phyloP scores from a whole-genome alignment of 176 grass and related monocot genomes.

The Bonia amplexicaulis region DNA sequence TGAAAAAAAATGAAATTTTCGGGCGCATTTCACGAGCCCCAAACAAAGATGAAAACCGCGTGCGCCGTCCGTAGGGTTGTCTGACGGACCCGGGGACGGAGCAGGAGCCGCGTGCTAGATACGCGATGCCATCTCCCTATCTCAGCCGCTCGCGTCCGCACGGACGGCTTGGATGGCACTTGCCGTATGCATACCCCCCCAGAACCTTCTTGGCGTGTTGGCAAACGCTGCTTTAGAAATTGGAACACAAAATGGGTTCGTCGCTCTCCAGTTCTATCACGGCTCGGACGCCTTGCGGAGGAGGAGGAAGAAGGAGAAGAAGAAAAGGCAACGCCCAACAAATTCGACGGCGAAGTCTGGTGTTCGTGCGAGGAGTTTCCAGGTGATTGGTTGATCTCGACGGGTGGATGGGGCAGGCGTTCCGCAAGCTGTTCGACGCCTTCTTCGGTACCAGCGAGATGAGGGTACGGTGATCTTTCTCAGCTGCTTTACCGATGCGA shows the following conservation, averaged over 20 bases:
- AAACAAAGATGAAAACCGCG: neutral
- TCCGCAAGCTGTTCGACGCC: slow-evolving; percentile 76
- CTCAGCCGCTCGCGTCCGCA: neutral
- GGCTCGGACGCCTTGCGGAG: slow-evolving; percentile 18
- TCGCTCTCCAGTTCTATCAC: neutral
- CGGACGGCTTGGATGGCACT: neutral
- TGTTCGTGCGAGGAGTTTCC: neutral
- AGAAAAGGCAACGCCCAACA: neutral
- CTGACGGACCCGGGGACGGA: neutral
- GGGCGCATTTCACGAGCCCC: too few species aligned
- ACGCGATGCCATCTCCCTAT: slow-evolving; percentile 34
- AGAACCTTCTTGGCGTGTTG: slow-evolving; percentile 3
- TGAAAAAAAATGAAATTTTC: too few species aligned
- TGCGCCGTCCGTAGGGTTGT: neutral
- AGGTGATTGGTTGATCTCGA: neutral
- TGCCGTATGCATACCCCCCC: neutral
- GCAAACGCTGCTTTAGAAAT: neutral
- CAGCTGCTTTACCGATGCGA: too few species aligned
- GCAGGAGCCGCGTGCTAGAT: slow-evolving; percentile 19
- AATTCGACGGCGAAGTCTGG: neutral
- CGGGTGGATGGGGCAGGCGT: slow-evolving; percentile 65
- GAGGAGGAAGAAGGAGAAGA: neutral
- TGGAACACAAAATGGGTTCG: neutral
- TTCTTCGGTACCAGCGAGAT: slow-evolving; percentile 85
- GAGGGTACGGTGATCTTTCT: slow-evolving; percentile 42